Evolutionary conservation across 176 grass and related monocot species (phyloP), one percentile per base, ranked within the genome.

Genomic region (Aegilops bicornis): DNA sequence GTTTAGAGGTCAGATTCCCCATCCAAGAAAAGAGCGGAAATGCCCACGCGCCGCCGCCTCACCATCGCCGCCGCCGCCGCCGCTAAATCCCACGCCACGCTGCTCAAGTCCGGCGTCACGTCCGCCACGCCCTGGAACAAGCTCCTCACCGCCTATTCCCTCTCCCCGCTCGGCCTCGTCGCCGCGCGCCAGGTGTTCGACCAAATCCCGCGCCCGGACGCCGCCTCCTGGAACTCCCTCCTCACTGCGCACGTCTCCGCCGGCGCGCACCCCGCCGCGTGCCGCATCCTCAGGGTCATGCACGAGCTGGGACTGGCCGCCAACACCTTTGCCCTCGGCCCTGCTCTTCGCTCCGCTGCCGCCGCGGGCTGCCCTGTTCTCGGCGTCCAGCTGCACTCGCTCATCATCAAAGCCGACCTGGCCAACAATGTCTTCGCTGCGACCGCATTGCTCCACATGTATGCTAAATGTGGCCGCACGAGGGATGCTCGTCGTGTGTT

Each of bases 161-260:
- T 9, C n/a, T 30, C 60, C n/a, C 54, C 19, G 17, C 29, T 4
- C 29, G 88, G 93, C 9, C 77, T 85, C 19, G 70, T 24, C 3
- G 63, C 82, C 39, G 84, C 83, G 59, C 35, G 88, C 80, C 45
- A 45, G 5, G 22, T 95, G 83, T 95, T 95, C 90, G 88, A 90
- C 25, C 86, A 89, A 59, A 92, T 90, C 25, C 88, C 86, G 8
- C 16, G 14, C 35, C 90, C 72, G 2, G 93, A 92, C 52, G 36
- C 73, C 5, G 90, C 75, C 72, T 90, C 93, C 36, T 92, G 90
- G 93, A 95, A 95, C 83, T 67, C 93, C 48, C 84, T 95, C 40
- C 86, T 95, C 81, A 73, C 90, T 0, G 88, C 90, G 0, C 72
- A 92, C 8, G 88, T 90, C 71, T 56, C 86, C 0, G 85, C 76